Evolutionary conservation across 495 filamentous ascomycete species (phyloP), one percentile per base, ranked within the genome.

Genomic region (Penicillium ochrochloron): DNA sequence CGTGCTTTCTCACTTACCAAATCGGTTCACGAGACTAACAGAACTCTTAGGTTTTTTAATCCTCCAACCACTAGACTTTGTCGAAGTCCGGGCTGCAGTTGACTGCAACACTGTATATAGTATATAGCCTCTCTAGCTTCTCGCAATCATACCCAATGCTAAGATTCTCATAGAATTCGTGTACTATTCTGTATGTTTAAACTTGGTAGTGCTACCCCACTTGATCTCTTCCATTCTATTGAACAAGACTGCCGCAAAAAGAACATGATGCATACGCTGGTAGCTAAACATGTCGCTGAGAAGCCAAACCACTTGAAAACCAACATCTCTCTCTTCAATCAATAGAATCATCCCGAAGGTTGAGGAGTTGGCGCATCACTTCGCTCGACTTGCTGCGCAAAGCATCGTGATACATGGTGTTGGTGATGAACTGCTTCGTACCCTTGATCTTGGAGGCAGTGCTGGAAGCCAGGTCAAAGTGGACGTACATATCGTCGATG

Each of bases 401-500:
- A 0, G 89, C 95, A 67, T 96, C 89, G 72, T 98, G 94, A 66
- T 94, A 93, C 83, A 96, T 83, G 19, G 80, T 78, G 72, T 96
- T 97, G 61, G 93, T 97, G 69, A 95, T 86, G 65, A 88, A 92
- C 48, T 89, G 88, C 78, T 93, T 92, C 67, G 85, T 89, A 0
- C 88, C 89, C 72, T 85, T 87, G 72, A 98, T 91, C 77, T 86
- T 86, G 33, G 78, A 74, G 14, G 91, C 93, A 29, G 94, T 95
- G 65, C 87, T 88, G 60, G 85, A 78, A 0, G 90, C 85, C 11
- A 92, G 74, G 27, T 88, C 88, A 65, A 84, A 91, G 65, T 94
- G 88, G 34, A 98, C 94, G 68, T 96, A 97, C 93, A 98, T 97
- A 74, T 98, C 94, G 60, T 97, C 91, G 1, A 92, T 70, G 62